Evolutionary conservation across 2,329 filamentous ascomycete genomes (phyloP), one percentile per base, ranked within the genome.

Genomic region (Leptographium wingfieldii): DNA sequence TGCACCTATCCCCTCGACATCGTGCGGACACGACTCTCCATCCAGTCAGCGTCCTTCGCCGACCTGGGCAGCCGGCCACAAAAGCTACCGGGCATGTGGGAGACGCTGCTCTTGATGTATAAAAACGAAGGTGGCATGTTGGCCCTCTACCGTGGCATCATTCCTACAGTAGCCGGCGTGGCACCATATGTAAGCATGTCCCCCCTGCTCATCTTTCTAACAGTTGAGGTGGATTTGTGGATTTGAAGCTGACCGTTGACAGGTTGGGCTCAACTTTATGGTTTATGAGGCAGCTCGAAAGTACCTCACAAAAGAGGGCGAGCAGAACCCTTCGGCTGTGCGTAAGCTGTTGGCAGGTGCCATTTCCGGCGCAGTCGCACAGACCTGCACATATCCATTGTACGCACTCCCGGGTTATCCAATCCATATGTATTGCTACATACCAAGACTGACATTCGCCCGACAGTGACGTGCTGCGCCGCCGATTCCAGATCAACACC

Each of bases 351-450:
- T 86, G 33, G 92, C 94, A 4, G 94, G 94, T 60, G 94, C 94
- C 16, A 83, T 97, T 58, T 96, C 92, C n/a, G 94, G 94, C 48
- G 94, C 90, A 33, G 88, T 99, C 58, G 94, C 94, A 51, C 94
- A 99, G 72, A 97, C 92, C 2, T 96, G 88, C 80, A 99, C 94
- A 69, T 99, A 99, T 74, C 94, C 94, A 63, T 96, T 99, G 88
- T 95, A 74, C 81, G 88, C 76, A n/a, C 19, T 19, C n/a, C 31
- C 3, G 6, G 33, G 43, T n/a, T 33, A 29, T 35, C 19, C 14
- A 9, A 33, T n/a, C 22, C 22, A 22, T 22, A 22, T 38, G n/a
- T 48, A 11, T 35, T 10, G 5, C n/a, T 12, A 14, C 7, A 1
- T 22, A 16, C 38, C 27, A 9, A 35, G 31, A 40, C 48, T 58